Evolutionary conservation across 768 basidiomycete genomes (phyloP).

Genomic region (Cystobasidium onofrii): DNA sequence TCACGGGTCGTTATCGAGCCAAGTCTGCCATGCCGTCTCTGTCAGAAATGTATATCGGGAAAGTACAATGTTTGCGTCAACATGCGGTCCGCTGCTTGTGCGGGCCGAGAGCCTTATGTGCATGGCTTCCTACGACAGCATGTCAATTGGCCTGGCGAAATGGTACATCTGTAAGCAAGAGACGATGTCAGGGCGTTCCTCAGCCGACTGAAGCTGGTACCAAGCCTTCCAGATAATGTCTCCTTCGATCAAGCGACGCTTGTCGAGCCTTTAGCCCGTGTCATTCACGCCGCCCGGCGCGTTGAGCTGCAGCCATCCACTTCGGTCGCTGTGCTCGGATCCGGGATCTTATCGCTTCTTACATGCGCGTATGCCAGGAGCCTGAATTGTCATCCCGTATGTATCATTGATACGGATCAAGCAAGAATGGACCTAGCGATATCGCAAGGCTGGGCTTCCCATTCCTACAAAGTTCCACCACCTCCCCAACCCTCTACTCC

Average conservation of each 20-base stretch:
- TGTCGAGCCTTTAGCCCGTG: conserved; percentile 6
- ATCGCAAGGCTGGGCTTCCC: conserved; percentile 1
- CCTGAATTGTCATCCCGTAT: conserved; percentile 14
- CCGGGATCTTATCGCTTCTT: neutral
- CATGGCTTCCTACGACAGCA: conserved; percentile 6
- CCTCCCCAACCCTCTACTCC: neutral
- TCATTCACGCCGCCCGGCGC: neutral
- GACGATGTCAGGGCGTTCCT: too few relatives aligned
- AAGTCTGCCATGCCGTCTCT: conserved; percentile 13
- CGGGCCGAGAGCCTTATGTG: conserved; percentile 1
- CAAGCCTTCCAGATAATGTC: conserved; percentile 12
- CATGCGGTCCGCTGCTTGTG: neutral
- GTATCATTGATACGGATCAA: conserved; percentile 4
- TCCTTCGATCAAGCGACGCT: neutral
- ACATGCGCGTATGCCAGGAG: conserved; percentile 12
- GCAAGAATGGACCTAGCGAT: neutral
- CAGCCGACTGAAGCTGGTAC: too few relatives aligned
- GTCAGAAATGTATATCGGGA: conserved; percentile 2
- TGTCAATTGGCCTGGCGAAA: conserved; percentile 23
- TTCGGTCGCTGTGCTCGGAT: neutral
- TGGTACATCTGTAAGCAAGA: conserved; percentile 9
- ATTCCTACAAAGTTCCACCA: neutral
- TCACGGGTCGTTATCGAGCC: conserved; percentile 9
- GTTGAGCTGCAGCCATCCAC: conserved; percentile 10
- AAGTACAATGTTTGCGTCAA: conserved; percentile 17